phyloP scores from a whole-genome alignment of 768 basidiomycete genomes.

The Tulasnella sp. region DNA sequence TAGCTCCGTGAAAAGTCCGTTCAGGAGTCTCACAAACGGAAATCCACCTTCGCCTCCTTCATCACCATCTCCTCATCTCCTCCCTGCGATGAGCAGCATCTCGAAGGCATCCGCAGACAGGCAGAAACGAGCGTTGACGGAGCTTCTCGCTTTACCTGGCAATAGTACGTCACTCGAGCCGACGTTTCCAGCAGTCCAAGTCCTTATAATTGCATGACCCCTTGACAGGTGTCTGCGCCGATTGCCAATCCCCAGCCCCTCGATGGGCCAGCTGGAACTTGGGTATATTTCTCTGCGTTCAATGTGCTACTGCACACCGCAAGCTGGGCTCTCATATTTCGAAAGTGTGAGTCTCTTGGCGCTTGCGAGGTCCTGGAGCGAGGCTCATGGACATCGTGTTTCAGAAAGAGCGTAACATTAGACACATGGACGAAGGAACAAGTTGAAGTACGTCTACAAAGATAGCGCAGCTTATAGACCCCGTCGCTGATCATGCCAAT shows the following conservation, averaged over 20 bases:
- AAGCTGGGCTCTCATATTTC: conserved; percentile 90
- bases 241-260: conserved; percentile 78
- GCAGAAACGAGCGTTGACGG: conserved; percentile 53
- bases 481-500: conserved; percentile 15
- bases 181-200: neutral
- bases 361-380: neutral
- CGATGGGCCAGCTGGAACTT: conserved; percentile 85
- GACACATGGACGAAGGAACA: conserved; percentile 85
- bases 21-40: neutral
- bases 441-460: conserved; percentile 50
- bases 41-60: neutral
- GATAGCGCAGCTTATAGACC: conserved; percentile 9
- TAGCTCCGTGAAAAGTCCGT: neutral
- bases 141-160: conserved; percentile 60
- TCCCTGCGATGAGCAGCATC: neutral
- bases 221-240: conserved; percentile 69
- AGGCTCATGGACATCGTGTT: neutral
- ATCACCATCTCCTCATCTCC: neutral
- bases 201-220: neutral
- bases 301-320: conserved; percentile 84
- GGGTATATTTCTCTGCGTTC: conserved; percentile 79
- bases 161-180: conserved; percentile 45
- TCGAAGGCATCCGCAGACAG: conserved; percentile 33
- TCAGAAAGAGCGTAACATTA: conserved; percentile 79
- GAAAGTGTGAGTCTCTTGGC: conserved; percentile 61